A percentile compares a stretch with the other conserved stretches of the same genome.
phyloP scores from a whole-genome alignment of 208 protist species.

The Histomonas meleagridis region DNA sequence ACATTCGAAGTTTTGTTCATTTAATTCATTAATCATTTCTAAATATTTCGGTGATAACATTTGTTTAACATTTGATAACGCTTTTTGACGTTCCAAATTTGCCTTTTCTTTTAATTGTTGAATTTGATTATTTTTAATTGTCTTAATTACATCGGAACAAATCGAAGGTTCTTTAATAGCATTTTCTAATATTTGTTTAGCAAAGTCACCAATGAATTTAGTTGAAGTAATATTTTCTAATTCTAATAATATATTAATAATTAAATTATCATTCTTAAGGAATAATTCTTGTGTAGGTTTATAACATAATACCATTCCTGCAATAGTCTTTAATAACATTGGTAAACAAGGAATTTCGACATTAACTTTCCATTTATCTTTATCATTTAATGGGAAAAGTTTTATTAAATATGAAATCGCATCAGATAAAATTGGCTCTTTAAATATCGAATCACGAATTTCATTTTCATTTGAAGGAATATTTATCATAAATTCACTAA shows the following conservation, averaged over 20 bases:
- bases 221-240: neutral
- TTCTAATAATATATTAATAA: neutral
- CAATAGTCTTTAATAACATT: neutral
- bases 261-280: neutral
- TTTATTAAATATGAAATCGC: neutral
- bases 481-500: neutral
- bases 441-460: neutral
- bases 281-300: neutral
- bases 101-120: neutral
- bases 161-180: neutral
- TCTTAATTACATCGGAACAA: neutral
- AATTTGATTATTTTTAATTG: neutral
- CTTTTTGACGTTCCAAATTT: neutral
- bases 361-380: neutral
- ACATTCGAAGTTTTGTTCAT: neutral
- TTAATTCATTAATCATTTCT: neutral
- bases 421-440: neutral
- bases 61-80: neutral
- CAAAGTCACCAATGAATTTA: neutral
- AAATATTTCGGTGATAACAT: neutral
- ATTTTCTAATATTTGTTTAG: neutral
- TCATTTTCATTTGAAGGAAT: neutral
- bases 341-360: neutral
- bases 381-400: neutral
- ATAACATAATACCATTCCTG: neutral